Evolutionary conservation across 106 monocot genomes (phyloP).

Genomic region (Vanilla planifolia): DNA sequence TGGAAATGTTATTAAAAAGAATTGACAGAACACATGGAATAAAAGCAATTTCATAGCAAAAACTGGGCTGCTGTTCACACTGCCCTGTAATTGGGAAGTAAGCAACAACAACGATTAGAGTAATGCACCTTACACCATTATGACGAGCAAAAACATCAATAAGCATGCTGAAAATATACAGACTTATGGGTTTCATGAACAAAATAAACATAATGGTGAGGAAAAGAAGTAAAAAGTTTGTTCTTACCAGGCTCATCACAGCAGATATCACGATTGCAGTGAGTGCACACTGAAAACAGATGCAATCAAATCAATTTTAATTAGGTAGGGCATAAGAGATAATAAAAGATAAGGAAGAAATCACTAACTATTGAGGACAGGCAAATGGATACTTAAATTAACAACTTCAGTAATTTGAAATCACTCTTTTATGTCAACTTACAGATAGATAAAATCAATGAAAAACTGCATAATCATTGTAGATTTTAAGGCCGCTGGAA

Average conservation of each 20-base stretch:
- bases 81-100: background rate
- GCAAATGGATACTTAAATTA: no score
- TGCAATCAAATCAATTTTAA: slow-evolving; percentile 7
- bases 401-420: no score
- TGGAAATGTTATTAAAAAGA: no score
- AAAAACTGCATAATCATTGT: background rate
- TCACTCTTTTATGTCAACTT: no score
- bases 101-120: background rate
- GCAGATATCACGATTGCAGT: slow-evolving; percentile 97
- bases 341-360: no score
- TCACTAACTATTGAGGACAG: no score
- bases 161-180: background rate
- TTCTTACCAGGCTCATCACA: slow-evolving; percentile 83
- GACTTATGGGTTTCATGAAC: background rate
- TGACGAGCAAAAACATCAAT: background rate
- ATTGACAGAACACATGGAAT: no score
- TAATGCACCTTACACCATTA: background rate
- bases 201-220: background rate
- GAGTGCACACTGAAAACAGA: slow-evolving; percentile 70
- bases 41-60: no score
- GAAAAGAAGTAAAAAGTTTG: background rate
- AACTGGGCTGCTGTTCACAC: no score
- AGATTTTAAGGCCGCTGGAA: background rate
- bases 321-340: no score
- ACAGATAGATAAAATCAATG: background rate